Evolutionary conservation across 208 protist genomes (phyloP), one percentile per base, ranked within the genome.

Genomic region (Leishmania braziliensis): DNA sequence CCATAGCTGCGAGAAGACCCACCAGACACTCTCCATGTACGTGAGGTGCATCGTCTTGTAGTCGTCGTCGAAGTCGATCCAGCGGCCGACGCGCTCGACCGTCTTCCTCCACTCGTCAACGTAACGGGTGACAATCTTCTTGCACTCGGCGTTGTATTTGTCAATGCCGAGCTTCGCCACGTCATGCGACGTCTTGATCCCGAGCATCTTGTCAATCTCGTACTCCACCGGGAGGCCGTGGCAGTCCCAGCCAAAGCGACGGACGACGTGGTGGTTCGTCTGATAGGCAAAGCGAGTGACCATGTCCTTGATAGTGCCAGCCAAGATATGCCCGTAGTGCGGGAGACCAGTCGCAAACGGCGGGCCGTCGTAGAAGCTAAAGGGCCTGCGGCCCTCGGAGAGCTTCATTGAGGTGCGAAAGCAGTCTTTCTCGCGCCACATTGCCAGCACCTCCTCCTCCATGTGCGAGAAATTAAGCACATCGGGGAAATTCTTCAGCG

Each of bases 11-110:
- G 95, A 94, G 89, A 99, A 99, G 1, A 99, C 99, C 98, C 99
- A 99, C 99, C 99, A 99, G n/a, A 99, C 98, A 81, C 90, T 98
- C 90, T 99, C 99, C 99, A 99, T 99, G 93, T 99, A 99, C 23
- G 83, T 87, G 9, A 95, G 78, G 84, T 99, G 90, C 95, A 99
- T 98, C 23, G 99, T 99, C 89, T 99, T 99, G 95, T 99, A 99
- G 88, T 99, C 99, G 85, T 99, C 98, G 60, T 98, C 90, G 79
- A 99, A 99, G 92, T 99, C 99, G 79, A 99, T 99, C 99, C 99
- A 99, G 58, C 99, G 96, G 33, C 99, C 99, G 26, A 99, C 83
- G 53, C 99, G 95, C 26, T 84, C 93, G 36, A 99, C 98, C 23
- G 98, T 99, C 33, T 83, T 85, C 63, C 98, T 91, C 99, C 99